Evolutionary conservation across 495 filamentous ascomycete genomes (phyloP), one percentile per base, ranked within the genome.

Genomic region (Xylaria cubensis): DNA sequence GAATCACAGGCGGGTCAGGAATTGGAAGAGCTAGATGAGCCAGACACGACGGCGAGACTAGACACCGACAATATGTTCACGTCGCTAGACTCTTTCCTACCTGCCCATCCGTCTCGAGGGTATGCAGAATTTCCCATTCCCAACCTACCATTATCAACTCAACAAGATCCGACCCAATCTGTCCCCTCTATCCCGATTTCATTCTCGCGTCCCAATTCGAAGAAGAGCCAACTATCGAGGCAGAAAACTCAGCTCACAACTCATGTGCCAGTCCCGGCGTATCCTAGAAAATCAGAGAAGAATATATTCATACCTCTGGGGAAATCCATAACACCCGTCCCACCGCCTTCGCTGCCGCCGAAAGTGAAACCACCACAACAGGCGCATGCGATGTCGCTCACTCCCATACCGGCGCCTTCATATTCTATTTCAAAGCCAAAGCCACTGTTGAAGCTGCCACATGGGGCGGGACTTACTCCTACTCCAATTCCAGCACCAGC

Each of bases 231-330:
- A 59, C 0, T 34, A 73, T 41, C 59, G n/a, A 44, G 39, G n/a
- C 56, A 44, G 29, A 70, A 50, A 21, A 44, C 21, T 15, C 17
- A 62, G 58, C 68, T 70, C 70, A 63, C 39, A 64, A 75, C 69
- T 36, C 72, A 70, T 42, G 63, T 77, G 29, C 70, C 73, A 46
- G 71, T 72, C 19, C 74, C 76, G 29, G 15, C 32, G 24, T 55
- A 42, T 21, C 72, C 71, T 46, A 58, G 55, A 24, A 61, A 26
- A 26, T 10, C 58, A 4, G 3, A 55, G 17, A 74, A 36, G 26
- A 67, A 19, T 19, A 61, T 44, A 15, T 29, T 32, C 29, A 17
- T n/a, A 36, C 41, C 69, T 4, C 0, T 19, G 15, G 15, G 21
- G 17, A 55, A 71, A 39, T 17, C 50, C 24, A 67, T 67, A 13